phyloP scores from a whole-genome alignment of 2,329 filamentous ascomycete species.

The Pseudogymnoascus sp. region DNA sequence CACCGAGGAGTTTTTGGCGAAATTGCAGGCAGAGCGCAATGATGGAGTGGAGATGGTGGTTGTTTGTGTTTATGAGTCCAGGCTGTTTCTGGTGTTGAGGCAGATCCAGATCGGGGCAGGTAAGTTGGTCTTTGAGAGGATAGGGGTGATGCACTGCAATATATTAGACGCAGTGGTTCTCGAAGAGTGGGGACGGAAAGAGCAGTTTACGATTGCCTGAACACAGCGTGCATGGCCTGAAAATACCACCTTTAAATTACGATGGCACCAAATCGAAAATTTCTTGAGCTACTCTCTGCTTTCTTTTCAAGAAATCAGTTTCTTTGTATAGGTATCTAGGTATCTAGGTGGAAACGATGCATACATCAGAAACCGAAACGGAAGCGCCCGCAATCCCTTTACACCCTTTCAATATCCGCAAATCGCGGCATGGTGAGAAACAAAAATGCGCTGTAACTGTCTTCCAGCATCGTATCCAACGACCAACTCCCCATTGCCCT shows the following conservation, averaged over 20 bases:
- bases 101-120: neutral
- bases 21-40: neutral
- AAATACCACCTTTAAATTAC: too few relatives aligned
- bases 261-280: too few relatives aligned
- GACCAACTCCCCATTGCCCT: neutral
- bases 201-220: neutral
- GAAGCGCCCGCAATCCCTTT: neutral
- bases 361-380: neutral
- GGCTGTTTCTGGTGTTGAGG: neutral
- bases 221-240: too few relatives aligned
- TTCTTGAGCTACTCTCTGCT: neutral
- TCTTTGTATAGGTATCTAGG: neutral
- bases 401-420: neutral
- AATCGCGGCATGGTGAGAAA: neutral
- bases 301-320: neutral
- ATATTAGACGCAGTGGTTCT: neutral
- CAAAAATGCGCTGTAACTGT: conserved; percentile 3
- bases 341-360: neutral
- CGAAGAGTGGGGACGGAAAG: neutral
- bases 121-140: neutral
- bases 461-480: neutral
- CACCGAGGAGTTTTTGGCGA: neutral
- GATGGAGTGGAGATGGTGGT: conserved; percentile 2
- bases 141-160: neutral
- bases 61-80: conserved; percentile 1